Evolutionary conservation across 495 filamentous ascomycete genomes (phyloP), one percentile per base, ranked within the genome.

Genomic region (Talaromyces stipitatus): DNA sequence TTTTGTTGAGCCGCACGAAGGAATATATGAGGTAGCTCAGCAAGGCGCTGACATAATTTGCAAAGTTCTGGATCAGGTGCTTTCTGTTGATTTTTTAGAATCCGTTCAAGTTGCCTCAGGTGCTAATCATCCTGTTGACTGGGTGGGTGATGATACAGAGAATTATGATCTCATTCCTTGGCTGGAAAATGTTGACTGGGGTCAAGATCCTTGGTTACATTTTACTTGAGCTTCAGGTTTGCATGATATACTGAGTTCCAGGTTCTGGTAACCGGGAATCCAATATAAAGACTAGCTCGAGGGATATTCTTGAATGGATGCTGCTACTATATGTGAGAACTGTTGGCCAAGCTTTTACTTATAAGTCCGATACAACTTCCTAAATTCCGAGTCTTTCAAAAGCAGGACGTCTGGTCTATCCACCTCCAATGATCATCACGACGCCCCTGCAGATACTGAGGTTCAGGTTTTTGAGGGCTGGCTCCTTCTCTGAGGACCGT

Each of bases 321-420:
- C 12, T 33, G 30, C 30, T 33, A 33, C 30, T 6, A 6, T 33
- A 7, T 33, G 30, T 33, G 30, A 33, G 30, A n/a, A n/a, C n/a
- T n/a, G n/a, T n/a, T n/a, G n/a, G n/a, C n/a, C n/a, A n/a, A n/a
- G n/a, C n/a, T n/a, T n/a, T n/a, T n/a, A n/a, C n/a, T n/a, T 12
- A 33, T 33, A 33, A 12, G 6, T 12, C 16, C 26, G 16, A 50
- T 55, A 53, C n/a, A 64, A 48, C 8, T 28, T 14, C 26, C 12
- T n/a, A 30, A 57, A 58, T 12, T 45, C 18, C 2, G 62, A 60
- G 28, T 55, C 28, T n/a, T 6, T 48, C 12, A 22, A 20, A 23
- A 72, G 54, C 14, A 76, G 62, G 0, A 29, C 52, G 45, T 67
- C 61, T 8, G 72, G 66, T 10, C 57, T 63, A 18, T 66, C 72